Percentiles rank a stretch among this genome's conserved stretches.
phyloP scores from a whole-genome alignment of 176 grass and related monocot species.

The Microstegium vimineum region DNA sequence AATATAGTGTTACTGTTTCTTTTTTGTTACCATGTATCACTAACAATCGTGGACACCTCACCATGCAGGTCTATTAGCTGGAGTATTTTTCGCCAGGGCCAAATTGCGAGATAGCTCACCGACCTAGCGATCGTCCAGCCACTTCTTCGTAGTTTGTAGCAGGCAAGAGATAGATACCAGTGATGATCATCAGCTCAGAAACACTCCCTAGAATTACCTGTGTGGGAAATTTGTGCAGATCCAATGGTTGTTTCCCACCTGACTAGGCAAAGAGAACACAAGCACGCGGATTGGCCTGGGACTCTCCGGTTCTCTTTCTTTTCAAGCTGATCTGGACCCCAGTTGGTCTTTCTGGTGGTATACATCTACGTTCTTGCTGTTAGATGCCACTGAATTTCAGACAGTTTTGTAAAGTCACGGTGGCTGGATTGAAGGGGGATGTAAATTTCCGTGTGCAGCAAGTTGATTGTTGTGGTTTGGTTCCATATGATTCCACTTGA shows the following conservation, averaged over 20 bases:
- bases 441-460: no score
- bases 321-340: conserved; percentile 1
- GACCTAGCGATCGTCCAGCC: conserved; percentile 22
- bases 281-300: neutral
- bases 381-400: conserved; percentile 1
- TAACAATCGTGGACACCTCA: neutral
- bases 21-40: neutral
- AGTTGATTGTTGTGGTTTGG: no score
- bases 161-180: neutral
- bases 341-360: conserved; percentile 31
- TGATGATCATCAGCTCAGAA: neutral
- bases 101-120: conserved; percentile 56
- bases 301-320: neutral
- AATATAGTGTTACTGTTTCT: neutral
- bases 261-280: conserved; percentile 23
- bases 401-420: no score
- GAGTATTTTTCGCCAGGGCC: conserved; percentile 78
- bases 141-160: conserved; percentile 16
- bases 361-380: conserved; percentile 31
- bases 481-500: no score
- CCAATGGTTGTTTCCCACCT: conserved; percentile 16
- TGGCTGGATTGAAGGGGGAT: no score
- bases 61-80: conserved; percentile 67
- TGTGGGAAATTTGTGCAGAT: conserved; percentile 28
- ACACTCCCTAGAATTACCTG: neutral